Percentiles rank a stretch among this genome's conserved stretches.
Conservation (phyloP, 2,329 filamentous ascomycete species). For the Verticillium zaregamsianum region DNA sequence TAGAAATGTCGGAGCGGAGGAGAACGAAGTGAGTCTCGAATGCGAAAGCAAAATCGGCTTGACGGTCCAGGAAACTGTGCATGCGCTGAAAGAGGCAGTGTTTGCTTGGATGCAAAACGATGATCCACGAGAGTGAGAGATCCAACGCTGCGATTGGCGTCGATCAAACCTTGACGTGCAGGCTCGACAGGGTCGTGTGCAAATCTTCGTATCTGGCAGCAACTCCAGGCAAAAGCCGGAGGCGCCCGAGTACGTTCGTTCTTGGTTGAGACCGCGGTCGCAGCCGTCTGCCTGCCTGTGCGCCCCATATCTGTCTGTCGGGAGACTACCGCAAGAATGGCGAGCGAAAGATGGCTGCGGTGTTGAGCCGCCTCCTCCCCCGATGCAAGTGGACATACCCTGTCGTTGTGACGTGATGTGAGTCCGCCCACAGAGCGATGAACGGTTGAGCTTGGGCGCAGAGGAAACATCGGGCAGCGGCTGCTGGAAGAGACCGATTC, state of each 20-base stretch:
- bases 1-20: neutral
- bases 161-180: conserved; percentile 13
- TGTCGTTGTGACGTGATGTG: neutral
- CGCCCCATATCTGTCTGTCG: neutral
- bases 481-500: neutral
- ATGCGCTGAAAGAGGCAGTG: conserved; percentile 10
- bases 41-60: neutral
- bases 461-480: neutral
- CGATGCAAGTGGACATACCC: too few species aligned
- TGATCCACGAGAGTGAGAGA: neutral
- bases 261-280: neutral
- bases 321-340: too few species aligned
- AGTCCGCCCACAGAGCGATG: neutral
- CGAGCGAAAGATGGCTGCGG: too few species aligned
- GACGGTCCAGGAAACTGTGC: neutral
- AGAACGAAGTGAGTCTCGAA: neutral
- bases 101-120: conserved; percentile 11
- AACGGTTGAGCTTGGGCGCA: neutral
- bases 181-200: neutral
- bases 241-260: neutral
- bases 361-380: neutral
- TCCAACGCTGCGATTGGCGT: conserved; percentile 14
- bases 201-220: neutral
- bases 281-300: neutral
- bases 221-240: neutral